phyloP scores from a whole-genome alignment of 2,329 filamentous ascomycete species.

The Aspergillus brasiliensis region DNA sequence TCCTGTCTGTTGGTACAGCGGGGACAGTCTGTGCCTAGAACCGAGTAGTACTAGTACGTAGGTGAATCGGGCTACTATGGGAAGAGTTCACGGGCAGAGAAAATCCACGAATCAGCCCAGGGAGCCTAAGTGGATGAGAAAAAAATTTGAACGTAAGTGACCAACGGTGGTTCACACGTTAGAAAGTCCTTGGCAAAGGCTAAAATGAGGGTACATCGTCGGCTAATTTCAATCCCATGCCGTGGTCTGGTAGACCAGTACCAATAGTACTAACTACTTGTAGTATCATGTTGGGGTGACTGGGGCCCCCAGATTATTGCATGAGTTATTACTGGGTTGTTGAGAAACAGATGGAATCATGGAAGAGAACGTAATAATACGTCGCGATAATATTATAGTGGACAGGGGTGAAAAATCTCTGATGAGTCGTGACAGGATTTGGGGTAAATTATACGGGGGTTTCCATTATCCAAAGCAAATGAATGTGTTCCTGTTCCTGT shows the following conservation, averaged over 20 bases:
- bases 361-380: too few species aligned
- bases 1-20: not conserved
- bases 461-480: too few species aligned
- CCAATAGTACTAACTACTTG: too few species aligned
- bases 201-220: not conserved
- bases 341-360: too few species aligned
- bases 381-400: too few species aligned
- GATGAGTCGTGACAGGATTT: too few species aligned
- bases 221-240: not conserved
- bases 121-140: not conserved
- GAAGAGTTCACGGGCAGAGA: not conserved
- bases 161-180: not conserved
- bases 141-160: not conserved
- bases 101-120: conserved; percentile 7
- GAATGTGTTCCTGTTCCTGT: too few species aligned
- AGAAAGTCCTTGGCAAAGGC: not conserved
- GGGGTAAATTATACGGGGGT: too few species aligned
- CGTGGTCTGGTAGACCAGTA: not conserved
- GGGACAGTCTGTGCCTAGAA: not conserved
- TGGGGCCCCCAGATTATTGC: not conserved
- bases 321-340: not conserved
- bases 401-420: too few species aligned
- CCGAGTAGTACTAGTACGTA: too few species aligned
- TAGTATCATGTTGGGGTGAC: not conserved
- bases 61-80: not conserved